Percentiles rank a stretch among this genome's conserved stretches.
phyloP scores from a whole-genome alignment of 148 eudicot species.

The Beta vulgaris region DNA sequence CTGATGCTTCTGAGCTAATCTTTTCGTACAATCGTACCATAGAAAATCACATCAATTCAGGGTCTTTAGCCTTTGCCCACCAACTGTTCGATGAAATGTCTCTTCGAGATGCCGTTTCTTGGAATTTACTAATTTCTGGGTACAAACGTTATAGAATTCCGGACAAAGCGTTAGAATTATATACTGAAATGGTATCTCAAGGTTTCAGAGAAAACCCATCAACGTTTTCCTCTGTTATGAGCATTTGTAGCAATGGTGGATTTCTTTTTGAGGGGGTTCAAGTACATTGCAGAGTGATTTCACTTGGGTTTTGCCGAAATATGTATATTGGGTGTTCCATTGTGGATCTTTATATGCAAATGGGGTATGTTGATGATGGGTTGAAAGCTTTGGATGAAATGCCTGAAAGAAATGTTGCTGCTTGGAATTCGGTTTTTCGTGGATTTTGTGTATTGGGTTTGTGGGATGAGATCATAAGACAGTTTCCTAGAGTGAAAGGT shows the following conservation, averaged over 20 bases:
- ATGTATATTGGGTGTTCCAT: constrained; percentile 57
- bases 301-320: constrained; percentile 52
- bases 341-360: constrained; percentile 57
- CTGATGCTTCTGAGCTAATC: constrained; percentile 28
- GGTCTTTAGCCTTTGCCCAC: constrained; percentile 42
- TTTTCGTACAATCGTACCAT: constrained; percentile 45
- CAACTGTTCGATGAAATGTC: constrained; percentile 79
- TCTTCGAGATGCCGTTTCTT: constrained; percentile 50
- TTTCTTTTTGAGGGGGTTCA: constrained; percentile 48
- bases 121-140: constrained; percentile 76
- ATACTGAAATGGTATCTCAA: constrained; percentile 46
- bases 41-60: constrained; percentile 29
- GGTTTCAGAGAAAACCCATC: constrained; percentile 56
- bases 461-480: constrained; percentile 40
- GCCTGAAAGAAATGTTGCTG: constrained; percentile 49
- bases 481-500: constrained; percentile 37
- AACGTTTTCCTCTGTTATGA: constrained; percentile 64
- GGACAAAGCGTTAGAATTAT: constrained; percentile 39
- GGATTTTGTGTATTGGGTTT: constrained; percentile 57
- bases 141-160: constrained; percentile 38
- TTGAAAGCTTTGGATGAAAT: constrained; percentile 47
- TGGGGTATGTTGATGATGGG: constrained; percentile 55
- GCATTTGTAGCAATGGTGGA: constrained; percentile 46
- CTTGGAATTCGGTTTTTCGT: constrained; percentile 69
- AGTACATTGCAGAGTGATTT: constrained; percentile 67